phyloP scores from a whole-genome alignment of 2,329 filamentous ascomycete genomes.

The Stagonosporopsis tanaceti region DNA sequence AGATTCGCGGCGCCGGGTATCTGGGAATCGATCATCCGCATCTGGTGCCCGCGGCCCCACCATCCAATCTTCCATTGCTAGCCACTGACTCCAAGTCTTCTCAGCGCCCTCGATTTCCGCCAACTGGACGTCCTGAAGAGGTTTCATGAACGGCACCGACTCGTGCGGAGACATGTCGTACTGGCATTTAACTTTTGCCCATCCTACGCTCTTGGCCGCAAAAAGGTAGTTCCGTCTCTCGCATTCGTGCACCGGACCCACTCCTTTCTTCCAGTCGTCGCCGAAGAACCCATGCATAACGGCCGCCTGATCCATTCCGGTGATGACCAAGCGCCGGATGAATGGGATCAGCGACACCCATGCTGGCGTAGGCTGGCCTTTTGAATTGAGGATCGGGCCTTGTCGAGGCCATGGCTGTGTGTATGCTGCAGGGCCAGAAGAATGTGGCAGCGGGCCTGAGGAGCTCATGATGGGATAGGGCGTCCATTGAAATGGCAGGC shows the following conservation, averaged over 20 bases:
- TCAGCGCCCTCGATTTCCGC: conserved; percentile 85
- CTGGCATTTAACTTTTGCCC: conserved; percentile 85
- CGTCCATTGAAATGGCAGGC: conserved; percentile 81
- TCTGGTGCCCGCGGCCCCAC: conserved; percentile 78
- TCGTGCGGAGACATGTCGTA: conserved; percentile 90
- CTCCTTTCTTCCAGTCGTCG: conserved; percentile 84
- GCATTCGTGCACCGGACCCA: conserved; percentile 84
- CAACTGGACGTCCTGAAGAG: conserved; percentile 77
- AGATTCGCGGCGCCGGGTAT: conserved; percentile 33
- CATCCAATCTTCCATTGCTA: conserved; percentile 99
- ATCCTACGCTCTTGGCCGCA: conserved; percentile 89
- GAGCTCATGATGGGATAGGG: conserved; percentile 57
- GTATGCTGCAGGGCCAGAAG: conserved; percentile 45
- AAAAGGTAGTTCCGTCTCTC: conserved; percentile 96
- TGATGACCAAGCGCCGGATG: conserved; percentile 87
- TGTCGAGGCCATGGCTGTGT: conserved; percentile 53
- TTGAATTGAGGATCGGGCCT: conserved; percentile 49
- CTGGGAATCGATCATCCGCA: conserved; percentile 38
- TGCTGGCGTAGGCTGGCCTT: conserved; percentile 48
- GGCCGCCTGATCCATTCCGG: conserved; percentile 84
- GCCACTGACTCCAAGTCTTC: conserved; percentile 89
- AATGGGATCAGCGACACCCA: conserved; percentile 83
- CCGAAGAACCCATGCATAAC: conserved; percentile 97
- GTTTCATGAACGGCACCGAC: conserved; percentile 84
- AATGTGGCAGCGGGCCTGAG: conserved; percentile 41